Base-by-base conservation (phyloP, 2,329 filamentous ascomycete species). In the Talaromyces albobiverticillius region DNA sequence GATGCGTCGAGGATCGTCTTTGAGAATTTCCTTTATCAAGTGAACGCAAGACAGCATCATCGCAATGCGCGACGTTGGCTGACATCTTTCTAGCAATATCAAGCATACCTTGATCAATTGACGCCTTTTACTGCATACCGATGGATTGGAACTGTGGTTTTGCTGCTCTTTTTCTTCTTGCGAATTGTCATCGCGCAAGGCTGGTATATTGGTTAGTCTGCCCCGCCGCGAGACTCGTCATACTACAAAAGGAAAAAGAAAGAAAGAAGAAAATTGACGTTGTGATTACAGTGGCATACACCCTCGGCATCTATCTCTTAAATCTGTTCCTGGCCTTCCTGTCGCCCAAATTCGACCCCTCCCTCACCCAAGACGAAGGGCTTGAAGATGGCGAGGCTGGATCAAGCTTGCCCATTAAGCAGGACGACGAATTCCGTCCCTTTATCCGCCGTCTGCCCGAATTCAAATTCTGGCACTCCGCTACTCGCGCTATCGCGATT, bases 391-490 rank as follows among this genome's bases (percentile, higher is more conserved):
- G 94, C 58, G 82, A 90, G 14, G 47, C 53, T 11, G 84, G 85
- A 25, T 84, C 84, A 23, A 69, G 65, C 56, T 84, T 99, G 41
- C 94, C 94, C 22, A 97, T 91, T 55, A 96, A 96, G 78, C 86
- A 90, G 65, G 93, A 97, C 68, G 92, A 99, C 68, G 94, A 99
- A 78, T 99, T 99, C 80, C 86, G 91, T 60, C 94, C 94, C 3
- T 99, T 99, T 69, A 96, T 99, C 71, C 85, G 94, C 67, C 84
- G 94, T 57, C 84, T 99, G 22, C 94, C 94, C 53, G 94, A 99
- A 76, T 99, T 99, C 83, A 99, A 99, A 82, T 99, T 99, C 81
- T 99, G 94, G 94, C 90, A 96, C 78, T 88, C 89, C 66, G 91
- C 93, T 51, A 97, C 93, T 54, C 85, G 91, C 68, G 93, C 93